Evolutionary conservation across 2,329 filamentous ascomycete genomes (phyloP), one percentile per base, ranked within the genome.

Genomic region (Monosporascus sp.): DNA sequence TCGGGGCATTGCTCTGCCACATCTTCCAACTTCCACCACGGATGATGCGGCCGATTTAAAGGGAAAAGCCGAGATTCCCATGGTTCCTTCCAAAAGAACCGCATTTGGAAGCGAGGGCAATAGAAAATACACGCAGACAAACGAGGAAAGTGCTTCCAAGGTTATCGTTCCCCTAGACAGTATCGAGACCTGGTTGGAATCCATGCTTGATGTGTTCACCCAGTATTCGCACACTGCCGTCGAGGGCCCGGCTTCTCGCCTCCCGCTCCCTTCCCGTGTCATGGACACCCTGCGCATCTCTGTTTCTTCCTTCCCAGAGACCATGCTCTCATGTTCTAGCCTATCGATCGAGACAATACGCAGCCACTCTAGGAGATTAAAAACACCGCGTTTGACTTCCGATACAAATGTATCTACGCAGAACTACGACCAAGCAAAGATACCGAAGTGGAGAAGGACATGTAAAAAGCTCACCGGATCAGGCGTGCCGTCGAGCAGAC

Each of bases 271-370:
- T 0, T 74, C 77, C 1, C 74, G 82, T 26, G 72, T 81, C 3
- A 65, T 83, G 41, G 80, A 84, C 54, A 81, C 74, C 0, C 68
- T 84, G 4, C 70, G 77, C 28, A 73, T 81, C 6, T 81, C 77
- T 0, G 75, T 82, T 11, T 69, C 74, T 5, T 82, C 78, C 59
- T 85, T 85, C 57, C 81, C 81, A 0, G 80, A 82, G 58, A 82
- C 80, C 1, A 81, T 83, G 76, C 74, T 84, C 1, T 69, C 78
- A 11, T 77, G 79, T 5, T 78, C 75, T 0, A 82, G 77, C 60
- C 68, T 83, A 5, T 78, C 80, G 0, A 72, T 83, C 48, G 80
- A 84, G 64, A 82, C 78, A 0, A 81, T 85, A 53, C 78, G 81
- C 17, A 66, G 74, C 28, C 82, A 82, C 58, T 77, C 79, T 0